phyloP scores from a whole-genome alignment of 768 basidiomycete genomes.

The Ephemerocybe angulata region DNA sequence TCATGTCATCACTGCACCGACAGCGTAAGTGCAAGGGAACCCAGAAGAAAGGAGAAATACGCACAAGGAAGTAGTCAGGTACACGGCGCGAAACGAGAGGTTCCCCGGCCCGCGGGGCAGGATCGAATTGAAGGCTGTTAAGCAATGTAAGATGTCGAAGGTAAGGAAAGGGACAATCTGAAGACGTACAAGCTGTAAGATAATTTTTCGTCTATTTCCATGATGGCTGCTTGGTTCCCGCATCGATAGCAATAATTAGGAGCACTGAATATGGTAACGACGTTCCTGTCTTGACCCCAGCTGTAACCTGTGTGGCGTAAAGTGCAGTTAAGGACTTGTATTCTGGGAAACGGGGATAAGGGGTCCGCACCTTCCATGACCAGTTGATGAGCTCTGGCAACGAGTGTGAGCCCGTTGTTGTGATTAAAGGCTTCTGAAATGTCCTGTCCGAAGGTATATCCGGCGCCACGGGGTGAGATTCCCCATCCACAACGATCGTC shows the following conservation, averaged over 20 bases:
- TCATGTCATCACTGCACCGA: conserved; percentile 22
- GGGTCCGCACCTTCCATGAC: conserved; percentile 89
- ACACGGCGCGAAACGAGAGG: conserved; percentile 95
- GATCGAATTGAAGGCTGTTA: conserved; percentile 96
- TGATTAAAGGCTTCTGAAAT: conserved; percentile 99
- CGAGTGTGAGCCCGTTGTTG: conserved; percentile 95
- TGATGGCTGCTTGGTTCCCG: conserved; percentile 98
- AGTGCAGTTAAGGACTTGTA: conserved; percentile 8
- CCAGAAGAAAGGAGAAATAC: conserved; percentile 23
- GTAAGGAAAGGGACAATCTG: not conserved
- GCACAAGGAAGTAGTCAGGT: conserved; percentile 89
- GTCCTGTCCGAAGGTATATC: conserved; percentile 98
- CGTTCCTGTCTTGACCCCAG: conserved; percentile 99
- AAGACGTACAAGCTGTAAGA: conserved; percentile 84
- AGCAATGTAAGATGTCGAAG: not conserved
- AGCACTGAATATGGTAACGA: conserved; percentile 99
- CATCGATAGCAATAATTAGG: conserved; percentile 99
- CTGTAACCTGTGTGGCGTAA: conserved; percentile 61
- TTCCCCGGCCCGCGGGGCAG: conserved; percentile 97
- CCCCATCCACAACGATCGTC: conserved; percentile 99
- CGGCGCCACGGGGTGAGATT: conserved; percentile 96
- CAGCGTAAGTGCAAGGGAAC: not conserved
- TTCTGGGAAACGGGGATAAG: not conserved
- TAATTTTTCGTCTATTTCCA: conserved; percentile 99
- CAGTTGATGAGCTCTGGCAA: conserved; percentile 90